Base-by-base conservation (phyloP, 768 basidiomycete species). In the Termitomyces titanicus region DNA sequence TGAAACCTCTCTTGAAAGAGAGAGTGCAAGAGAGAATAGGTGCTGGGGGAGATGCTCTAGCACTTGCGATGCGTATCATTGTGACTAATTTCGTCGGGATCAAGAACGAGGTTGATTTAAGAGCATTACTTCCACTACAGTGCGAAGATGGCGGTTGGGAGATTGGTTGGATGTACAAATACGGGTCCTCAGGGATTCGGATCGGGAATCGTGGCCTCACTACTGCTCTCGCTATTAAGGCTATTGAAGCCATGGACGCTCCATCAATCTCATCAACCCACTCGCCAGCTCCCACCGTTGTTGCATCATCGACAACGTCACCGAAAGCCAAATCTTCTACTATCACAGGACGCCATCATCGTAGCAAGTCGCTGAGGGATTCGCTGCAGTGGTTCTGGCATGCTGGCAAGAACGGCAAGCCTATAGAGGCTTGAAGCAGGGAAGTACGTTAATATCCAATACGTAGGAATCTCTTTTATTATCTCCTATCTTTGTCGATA, bases 61-160 rank as follows among this genome's bases (percentile, higher is more conserved):
- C 80, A 6, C 75, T 84, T 1, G 78, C 81, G 0, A 81, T 82
- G 79, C 80, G 83, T 0, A 71, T 85, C 45, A 57, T 80, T 18
- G 76, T 75, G 1, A 77, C 77, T 38, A 65, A 70, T 1, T 68
- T 64, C 11, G 68, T 79, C 12, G 79, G 74, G 6, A 47, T 82
- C 17, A 60, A 63, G 25, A 69, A 79, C 60, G 69, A 76, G 15
- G 66, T 74, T 2, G 83, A 84, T 62, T 57, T 81, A 8, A 67
- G 71, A 8, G 62, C 67, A 18, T 72, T 85, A 8, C 70, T 79
- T 3, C 63, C 72, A 5, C 62, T 81, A 55, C 83, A 84, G 59
- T 69, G 69, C 53, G 77, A 78, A 55, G 82, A 84, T 59, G 83
- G 83, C 17, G 77, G 79, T 3, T 85, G 80, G 79, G 75, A 72